phyloP scores from a whole-genome alignment of 225 moss, liverwort and hornwort genomes.

The Climacium dendroides region DNA sequence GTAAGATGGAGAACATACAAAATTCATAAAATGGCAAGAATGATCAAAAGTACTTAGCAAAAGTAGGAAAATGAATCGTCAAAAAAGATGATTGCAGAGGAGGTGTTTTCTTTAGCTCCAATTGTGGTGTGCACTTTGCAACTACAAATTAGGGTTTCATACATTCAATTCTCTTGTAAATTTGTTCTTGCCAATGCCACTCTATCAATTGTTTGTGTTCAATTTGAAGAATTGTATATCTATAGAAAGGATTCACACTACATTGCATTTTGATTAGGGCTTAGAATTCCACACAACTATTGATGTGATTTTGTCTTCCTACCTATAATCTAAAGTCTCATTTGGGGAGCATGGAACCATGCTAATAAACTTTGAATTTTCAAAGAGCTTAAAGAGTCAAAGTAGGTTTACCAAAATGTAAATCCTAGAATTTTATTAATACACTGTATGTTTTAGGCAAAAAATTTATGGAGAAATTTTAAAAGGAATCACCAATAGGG shows the following conservation, averaged over 20 bases:
- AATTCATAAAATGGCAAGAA: background rate
- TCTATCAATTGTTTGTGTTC: background rate
- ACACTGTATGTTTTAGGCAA: no score
- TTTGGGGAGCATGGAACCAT: no score
- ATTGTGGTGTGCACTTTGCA: accelerated
- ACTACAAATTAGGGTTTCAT: background rate
- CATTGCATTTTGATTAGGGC: background rate
- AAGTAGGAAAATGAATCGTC: background rate
- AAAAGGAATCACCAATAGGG: no score
- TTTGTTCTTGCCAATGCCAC: background rate
- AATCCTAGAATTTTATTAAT: no score
- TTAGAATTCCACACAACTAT: background rate
- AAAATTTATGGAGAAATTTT: no score
- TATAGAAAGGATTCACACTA: background rate
- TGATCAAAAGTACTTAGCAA: no score
- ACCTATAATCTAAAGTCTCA: no score
- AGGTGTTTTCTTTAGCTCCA: no score
- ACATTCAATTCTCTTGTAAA: background rate
- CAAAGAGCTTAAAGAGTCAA: no score
- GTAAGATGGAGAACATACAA: no score
- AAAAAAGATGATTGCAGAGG: background rate
- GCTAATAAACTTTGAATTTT: no score
- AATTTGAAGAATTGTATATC: background rate
- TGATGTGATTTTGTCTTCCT: background rate
- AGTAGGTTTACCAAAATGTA: no score